Evolutionary conservation across 2,329 filamentous ascomycete genomes (phyloP).

Genomic region (Aspergillus ustus): DNA sequence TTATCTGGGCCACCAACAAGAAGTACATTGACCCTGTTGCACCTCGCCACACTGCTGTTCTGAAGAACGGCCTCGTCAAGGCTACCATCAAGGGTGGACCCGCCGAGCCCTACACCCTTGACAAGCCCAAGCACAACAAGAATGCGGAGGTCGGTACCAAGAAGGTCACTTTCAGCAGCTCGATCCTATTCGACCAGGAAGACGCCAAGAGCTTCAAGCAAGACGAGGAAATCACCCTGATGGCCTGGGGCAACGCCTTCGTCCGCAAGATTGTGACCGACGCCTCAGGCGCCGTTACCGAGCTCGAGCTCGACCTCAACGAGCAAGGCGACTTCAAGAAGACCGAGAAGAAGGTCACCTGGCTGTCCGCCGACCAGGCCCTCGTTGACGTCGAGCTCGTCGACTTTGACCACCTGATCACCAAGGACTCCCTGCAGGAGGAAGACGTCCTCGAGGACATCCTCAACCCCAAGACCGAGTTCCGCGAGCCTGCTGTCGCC

Average conservation of each 20-base stretch:
- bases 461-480: constrained; percentile 76
- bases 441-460: constrained; percentile 85
- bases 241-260: constrained; percentile 81
- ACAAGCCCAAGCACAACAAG: constrained; percentile 88
- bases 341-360: constrained; percentile 95
- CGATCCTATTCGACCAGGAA: constrained; percentile 81
- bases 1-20: constrained; percentile 68
- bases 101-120: constrained; percentile 63
- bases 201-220: constrained; percentile 81
- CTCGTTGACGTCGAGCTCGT: constrained; percentile 83
- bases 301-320: constrained; percentile 82
- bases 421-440: constrained; percentile 90
- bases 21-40: constrained; percentile 80
- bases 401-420: constrained; percentile 94
- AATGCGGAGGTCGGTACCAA: constrained; percentile 84
- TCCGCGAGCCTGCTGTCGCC: constrained; percentile 73
- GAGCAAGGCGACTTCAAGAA: constrained; percentile 91
- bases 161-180: constrained; percentile 77
- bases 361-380: constrained; percentile 79
- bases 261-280: constrained; percentile 56
- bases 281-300: constrained; percentile 64
- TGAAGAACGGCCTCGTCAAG: constrained; percentile 71
- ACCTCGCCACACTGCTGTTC: constrained; percentile 74
- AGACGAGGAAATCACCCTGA: constrained; percentile 90
- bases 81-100: constrained; percentile 71